phyloP scores from a whole-genome alignment of 148 eudicot species.

The Dysphania ambrosioides region DNA sequence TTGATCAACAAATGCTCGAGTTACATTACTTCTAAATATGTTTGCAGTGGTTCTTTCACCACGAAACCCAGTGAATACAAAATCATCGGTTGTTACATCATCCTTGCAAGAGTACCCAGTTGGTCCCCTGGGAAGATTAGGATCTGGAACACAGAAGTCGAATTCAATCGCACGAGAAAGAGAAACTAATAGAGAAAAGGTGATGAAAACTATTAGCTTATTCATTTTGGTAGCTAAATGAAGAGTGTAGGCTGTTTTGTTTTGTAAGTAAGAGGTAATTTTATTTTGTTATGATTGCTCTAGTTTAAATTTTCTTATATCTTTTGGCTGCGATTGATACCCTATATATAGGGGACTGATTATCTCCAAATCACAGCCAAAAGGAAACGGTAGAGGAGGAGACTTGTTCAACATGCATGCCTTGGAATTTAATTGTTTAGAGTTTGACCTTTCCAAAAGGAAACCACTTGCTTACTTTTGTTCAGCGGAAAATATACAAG shows the following conservation, averaged over 20 bases:
- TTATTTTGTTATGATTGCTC: too few relatives aligned
- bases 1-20: neutral
- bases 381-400: too few relatives aligned
- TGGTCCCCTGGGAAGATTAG: neutral
- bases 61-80: slow-evolving; percentile 11
- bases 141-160: slow-evolving; percentile 7
- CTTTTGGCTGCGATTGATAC: neutral
- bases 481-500: too few relatives aligned
- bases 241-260: too few relatives aligned
- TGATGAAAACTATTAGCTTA: neutral
- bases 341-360: neutral
- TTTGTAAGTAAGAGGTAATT: too few relatives aligned
- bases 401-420: too few relatives aligned
- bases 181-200: neutral
- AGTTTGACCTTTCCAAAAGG: too few relatives aligned
- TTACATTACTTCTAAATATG: neutral
- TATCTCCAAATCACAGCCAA: too few relatives aligned
- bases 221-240: neutral
- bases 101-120: slow-evolving; percentile 10
- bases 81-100: slow-evolving; percentile 6
- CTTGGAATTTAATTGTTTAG: too few relatives aligned
- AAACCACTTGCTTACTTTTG: too few relatives aligned
- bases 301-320: neutral
- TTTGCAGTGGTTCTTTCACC: neutral
- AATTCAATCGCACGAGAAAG: neutral